Conservation (phyloP, 2,329 filamentous ascomycete species). For the Exophiala lecanii-corni region DNA sequence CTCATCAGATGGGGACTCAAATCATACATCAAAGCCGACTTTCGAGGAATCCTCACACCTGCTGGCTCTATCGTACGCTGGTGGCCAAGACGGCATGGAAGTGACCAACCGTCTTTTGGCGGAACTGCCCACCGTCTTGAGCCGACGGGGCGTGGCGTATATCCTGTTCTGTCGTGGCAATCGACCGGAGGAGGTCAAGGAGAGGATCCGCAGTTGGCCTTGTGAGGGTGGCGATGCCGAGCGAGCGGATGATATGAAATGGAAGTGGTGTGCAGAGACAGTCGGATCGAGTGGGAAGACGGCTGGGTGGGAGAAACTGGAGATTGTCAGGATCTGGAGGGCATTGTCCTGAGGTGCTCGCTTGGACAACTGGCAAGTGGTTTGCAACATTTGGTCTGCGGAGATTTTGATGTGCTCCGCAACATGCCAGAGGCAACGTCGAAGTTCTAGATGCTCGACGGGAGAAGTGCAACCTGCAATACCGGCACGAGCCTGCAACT, state of each 20-base stretch:
- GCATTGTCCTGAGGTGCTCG: constrained; percentile 10
- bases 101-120: constrained; percentile 75
- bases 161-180: constrained; percentile 88
- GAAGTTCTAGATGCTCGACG: too few species aligned
- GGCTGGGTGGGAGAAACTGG: constrained; percentile 91
- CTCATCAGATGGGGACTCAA: constrained; percentile 4
- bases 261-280: constrained; percentile 66
- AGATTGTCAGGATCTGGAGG: constrained; percentile 81
- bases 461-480: too few species aligned
- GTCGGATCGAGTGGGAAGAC: constrained; percentile 79
- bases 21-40: constrained; percentile 23
- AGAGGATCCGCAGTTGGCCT: constrained; percentile 55
- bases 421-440: too few species aligned
- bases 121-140: constrained; percentile 61
- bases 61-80: constrained; percentile 81
- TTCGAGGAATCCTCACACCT: constrained; percentile 82
- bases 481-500: too few species aligned
- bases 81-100: constrained; percentile 88
- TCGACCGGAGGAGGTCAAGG: constrained; percentile 69
- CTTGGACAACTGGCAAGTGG: too few species aligned
- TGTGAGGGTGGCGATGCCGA: constrained; percentile 22
- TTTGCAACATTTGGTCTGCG: too few species aligned
- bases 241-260: background rate
- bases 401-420: too few species aligned
- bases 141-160: constrained; percentile 72